Percentiles rank a stretch among this genome's conserved stretches.
These are phyloP conservation scores for Colletotrichum costaricense DNA, from an alignment of 2,329 filamentous ascomycete genomes.

Conservation along the genomic window DNA sequence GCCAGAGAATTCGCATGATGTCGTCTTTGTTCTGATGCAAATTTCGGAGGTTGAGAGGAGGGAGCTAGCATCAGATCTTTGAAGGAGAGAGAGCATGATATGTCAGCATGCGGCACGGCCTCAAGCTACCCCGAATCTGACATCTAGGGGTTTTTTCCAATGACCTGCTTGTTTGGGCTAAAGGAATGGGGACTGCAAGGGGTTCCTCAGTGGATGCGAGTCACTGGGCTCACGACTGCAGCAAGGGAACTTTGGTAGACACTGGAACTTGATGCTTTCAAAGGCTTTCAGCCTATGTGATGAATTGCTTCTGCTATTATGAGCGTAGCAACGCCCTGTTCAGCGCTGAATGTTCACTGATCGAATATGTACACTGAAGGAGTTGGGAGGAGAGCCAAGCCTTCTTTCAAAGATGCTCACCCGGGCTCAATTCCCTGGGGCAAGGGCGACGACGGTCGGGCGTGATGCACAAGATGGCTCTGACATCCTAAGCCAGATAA, in stretches of 20 bases:
- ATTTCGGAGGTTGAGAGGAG: not conserved
- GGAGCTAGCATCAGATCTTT: not conserved
- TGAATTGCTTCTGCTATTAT: not conserved
- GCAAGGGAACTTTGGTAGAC: not conserved
- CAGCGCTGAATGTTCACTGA: not conserved
- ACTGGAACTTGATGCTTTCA: not conserved
- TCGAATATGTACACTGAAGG: not conserved
- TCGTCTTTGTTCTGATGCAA: no score
- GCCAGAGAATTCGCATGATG: not conserved
- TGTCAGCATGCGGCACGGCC: not conserved
- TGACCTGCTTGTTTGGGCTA: not conserved
- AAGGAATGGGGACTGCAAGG: not conserved
- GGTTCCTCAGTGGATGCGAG: not conserved
- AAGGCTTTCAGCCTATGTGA: not conserved
- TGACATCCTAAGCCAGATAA: conserved; percentile 2
- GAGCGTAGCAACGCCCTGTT: not conserved
- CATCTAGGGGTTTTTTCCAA: not conserved
- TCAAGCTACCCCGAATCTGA: not conserved
- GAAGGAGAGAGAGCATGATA: not conserved
- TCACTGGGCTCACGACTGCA: not conserved
- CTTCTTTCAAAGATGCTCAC: not conserved
- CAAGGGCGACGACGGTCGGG: not conserved
- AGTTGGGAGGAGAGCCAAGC: not conserved
- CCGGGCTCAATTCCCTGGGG: not conserved
- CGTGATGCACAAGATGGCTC: not conserved